phyloP scores from a whole-genome alignment of 257 asterid species.

The Capsicum baccatum region DNA sequence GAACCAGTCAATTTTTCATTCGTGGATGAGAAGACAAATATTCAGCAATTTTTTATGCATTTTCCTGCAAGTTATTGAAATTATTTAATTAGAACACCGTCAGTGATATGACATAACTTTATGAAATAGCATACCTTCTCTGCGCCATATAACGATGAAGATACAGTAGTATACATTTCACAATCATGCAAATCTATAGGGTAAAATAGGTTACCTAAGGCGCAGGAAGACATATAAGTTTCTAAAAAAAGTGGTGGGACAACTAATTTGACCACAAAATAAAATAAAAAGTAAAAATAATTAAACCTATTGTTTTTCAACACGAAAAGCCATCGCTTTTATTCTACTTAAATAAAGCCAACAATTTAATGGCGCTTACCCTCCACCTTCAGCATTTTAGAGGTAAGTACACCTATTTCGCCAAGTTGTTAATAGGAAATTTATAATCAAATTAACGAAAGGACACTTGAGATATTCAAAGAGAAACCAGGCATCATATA shows the following conservation, averaged over 20 bases:
- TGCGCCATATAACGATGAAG: background rate
- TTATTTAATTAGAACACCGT: background rate
- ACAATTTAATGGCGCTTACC: slow-evolving; percentile 98
- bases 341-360: slow-evolving; percentile 97
- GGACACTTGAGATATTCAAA: background rate
- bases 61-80: slow-evolving; percentile 45
- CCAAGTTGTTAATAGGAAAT: slow-evolving; percentile 56
- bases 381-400: slow-evolving; percentile 96
- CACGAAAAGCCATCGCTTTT: slow-evolving; percentile 92
- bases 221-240: background rate
- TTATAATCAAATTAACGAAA: background rate
- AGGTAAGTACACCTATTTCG: slow-evolving; percentile 74
- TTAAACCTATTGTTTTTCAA: slow-evolving; percentile 87
- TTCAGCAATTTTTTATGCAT: slow-evolving; percentile 89
- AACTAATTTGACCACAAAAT: background rate
- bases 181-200: background rate
- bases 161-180: background rate
- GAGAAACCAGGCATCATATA: background rate
- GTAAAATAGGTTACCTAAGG: background rate
- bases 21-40: slow-evolving; percentile 76
- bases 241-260: background rate
- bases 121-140: background rate
- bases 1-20: slow-evolving; percentile 79
- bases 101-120: background rate
- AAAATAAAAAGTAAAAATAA: background rate